Evolutionary conservation across 106 monocot species (phyloP), one percentile per base, ranked within the genome.

Genomic region (Apostasia shenzhenica): DNA sequence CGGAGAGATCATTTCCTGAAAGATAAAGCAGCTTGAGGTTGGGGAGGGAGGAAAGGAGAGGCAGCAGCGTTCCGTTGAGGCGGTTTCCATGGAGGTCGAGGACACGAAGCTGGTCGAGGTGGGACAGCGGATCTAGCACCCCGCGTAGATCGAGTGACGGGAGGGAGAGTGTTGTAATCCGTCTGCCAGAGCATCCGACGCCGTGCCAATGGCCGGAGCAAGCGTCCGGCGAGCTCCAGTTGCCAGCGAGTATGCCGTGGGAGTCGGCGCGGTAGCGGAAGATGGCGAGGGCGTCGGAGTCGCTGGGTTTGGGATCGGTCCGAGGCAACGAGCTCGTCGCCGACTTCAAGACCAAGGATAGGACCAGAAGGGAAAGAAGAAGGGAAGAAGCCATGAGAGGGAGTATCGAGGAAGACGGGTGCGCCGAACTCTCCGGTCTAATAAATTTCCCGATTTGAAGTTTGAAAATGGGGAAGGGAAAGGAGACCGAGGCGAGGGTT

Each of bases 1-100:
- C 89, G 66, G 89, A 72, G 61, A 89, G 41, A 69, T 79, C 79
- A 61, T 89, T 90, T 54, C 40, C 71, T 47, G 85, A 83, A 67
- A 86, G 89, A 75, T 80, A 85, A 51, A 90, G 76, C 42, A 85
- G 75, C 57, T 76, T 82, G 78, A 90, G 89, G 52, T 78, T 75
- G 43, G 61, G 68, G 48, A 81, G 76, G 57, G 76, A 63, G 39
- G 59, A 45, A 66, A 74, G 26, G 67, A 77, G 51, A 44, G 73
- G 57, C 43, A 66, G 48, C 41, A 89, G 82, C 45, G 89, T 78
- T 47, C 89, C 85, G 68, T 85, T 83, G 52, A 90, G 85, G 65
- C 80, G 82, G 67, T 89, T 89, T 45, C 45, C 63, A 47, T 66
- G 77, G 72, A 90, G 84, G 72, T 83, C 80, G 67, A 90, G 79